phyloP scores from a whole-genome alignment of 352 stramenopile species.

The Thraustochytrium striatum region DNA sequence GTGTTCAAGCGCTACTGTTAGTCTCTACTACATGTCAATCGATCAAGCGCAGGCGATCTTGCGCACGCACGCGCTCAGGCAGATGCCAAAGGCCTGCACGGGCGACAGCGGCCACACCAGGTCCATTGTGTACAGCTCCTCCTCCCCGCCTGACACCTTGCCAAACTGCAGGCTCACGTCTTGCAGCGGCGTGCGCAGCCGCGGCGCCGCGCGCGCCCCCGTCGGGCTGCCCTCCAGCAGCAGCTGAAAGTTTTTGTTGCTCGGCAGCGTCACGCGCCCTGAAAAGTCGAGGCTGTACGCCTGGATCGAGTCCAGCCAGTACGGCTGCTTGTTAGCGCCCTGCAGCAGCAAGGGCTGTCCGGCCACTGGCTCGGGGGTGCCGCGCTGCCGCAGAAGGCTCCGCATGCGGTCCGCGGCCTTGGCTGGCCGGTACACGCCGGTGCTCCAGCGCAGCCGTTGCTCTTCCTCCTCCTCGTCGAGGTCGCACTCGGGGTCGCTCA shows the following conservation, averaged over 20 bases:
- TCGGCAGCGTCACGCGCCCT: slow-evolving; percentile 50
- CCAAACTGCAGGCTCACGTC: slow-evolving; percentile 77
- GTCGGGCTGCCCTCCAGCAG: slow-evolving; percentile 70
- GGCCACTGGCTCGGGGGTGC: neutral
- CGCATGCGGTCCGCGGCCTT: slow-evolving; percentile 6
- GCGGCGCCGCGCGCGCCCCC: slow-evolving; percentile 64
- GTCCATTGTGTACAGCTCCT: slow-evolving; percentile 54
- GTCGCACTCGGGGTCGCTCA: neutral
- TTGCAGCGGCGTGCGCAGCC: neutral
- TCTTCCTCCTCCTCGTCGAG: slow-evolving; percentile 17
- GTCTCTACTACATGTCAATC: no score
- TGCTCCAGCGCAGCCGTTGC: neutral
- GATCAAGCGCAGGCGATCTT: slow-evolving; percentile 72
- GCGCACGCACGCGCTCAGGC: slow-evolving; percentile 77
- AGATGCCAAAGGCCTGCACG: slow-evolving; percentile 60
- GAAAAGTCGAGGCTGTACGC: slow-evolving; percentile 73
- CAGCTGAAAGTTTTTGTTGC: slow-evolving; percentile 57
- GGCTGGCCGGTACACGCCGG: slow-evolving; percentile 15
- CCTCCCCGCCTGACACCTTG: slow-evolving; percentile 59
- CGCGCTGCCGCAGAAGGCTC: slow-evolving; percentile 6
- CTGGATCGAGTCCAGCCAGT: slow-evolving; percentile 80
- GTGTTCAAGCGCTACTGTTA: slow-evolving; percentile 32
- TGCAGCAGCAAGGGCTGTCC: slow-evolving; percentile 63
- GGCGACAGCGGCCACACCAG: slow-evolving; percentile 53
- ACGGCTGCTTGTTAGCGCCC: slow-evolving; percentile 59